Conservation (phyloP, 1,284 basidiomycete species). For the Ganoderma lingzhi region DNA sequence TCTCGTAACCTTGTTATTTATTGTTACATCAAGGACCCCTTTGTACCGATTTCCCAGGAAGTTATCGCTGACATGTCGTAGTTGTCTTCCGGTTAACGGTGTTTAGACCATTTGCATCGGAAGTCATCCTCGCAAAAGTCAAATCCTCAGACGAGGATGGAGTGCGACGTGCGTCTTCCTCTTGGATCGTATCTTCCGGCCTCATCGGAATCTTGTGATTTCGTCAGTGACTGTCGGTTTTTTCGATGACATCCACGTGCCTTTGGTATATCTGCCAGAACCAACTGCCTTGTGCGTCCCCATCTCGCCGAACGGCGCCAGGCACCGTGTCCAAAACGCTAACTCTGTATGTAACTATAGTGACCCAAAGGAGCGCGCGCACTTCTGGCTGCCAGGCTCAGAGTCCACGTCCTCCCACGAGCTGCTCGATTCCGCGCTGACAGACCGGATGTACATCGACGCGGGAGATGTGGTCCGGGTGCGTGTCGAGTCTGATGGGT, state of each 20-base stretch:
- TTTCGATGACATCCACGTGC: slow-evolving; percentile 95
- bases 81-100: slow-evolving; percentile 92
- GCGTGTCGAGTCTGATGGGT: slow-evolving; percentile 88
- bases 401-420: slow-evolving; percentile 63
- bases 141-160: slow-evolving; percentile 86
- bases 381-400: slow-evolving; percentile 82
- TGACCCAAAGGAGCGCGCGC: slow-evolving; percentile 82
- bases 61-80: slow-evolving; percentile 40
- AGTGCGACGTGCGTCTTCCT: slow-evolving; percentile 71
- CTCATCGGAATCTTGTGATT: slow-evolving; percentile 17
- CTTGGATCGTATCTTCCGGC: background rate
- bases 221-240: slow-evolving; percentile 85
- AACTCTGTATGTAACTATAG: slow-evolving; percentile 47
- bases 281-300: slow-evolving; percentile 77
- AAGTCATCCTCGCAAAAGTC: slow-evolving; percentile 91
- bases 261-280: slow-evolving; percentile 73
- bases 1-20: background rate
- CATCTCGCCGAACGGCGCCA: slow-evolving; percentile 5
- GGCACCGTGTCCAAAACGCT: background rate
- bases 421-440: slow-evolving; percentile 71
- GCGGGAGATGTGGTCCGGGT: slow-evolving; percentile 86
- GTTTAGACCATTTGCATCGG: slow-evolving; percentile 91
- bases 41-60: background rate
- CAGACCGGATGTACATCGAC: slow-evolving; percentile 89
- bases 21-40: background rate